Conservation (phyloP, 306 rosid species). For the Begonia masoniana region DNA sequence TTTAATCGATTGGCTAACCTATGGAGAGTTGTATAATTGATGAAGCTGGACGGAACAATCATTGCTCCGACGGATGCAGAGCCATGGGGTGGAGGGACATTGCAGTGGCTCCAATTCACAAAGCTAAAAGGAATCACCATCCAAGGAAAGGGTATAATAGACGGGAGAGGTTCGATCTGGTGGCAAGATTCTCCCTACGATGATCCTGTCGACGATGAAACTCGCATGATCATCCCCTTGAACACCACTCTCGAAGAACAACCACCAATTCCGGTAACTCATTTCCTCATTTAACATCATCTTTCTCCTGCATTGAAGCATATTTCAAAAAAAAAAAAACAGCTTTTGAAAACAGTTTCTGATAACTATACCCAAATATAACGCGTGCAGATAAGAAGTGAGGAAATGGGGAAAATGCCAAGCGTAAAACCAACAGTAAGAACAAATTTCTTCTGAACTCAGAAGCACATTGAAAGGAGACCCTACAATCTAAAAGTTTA, state of each 20-base stretch:
- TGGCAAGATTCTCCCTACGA: slow-evolving; percentile 65
- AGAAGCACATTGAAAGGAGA: not conserved
- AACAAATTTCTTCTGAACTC: slow-evolving; percentile 3
- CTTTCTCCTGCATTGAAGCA: not conserved
- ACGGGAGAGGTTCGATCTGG: slow-evolving; percentile 93
- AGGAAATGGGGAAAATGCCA: slow-evolving; percentile 62
- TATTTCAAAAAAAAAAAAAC: not conserved
- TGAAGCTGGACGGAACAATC: slow-evolving; percentile 81
- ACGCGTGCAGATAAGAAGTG: slow-evolving; percentile 35
- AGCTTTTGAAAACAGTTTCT: not conserved
- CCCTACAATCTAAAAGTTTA: slow-evolving; percentile 18
- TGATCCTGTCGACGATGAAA: slow-evolving; percentile 63
- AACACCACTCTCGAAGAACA: slow-evolving; percentile 24
- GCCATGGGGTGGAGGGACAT: slow-evolving; percentile 59
- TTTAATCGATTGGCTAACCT: too few relatives aligned
- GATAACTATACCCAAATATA: too few relatives aligned
- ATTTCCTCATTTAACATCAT: not conserved
- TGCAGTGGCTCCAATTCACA: slow-evolving; percentile 80
- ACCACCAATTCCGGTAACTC: slow-evolving; percentile 59
- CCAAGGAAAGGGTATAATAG: slow-evolving; percentile 80
- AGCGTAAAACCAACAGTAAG: slow-evolving; percentile 89
- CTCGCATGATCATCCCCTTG: slow-evolving; percentile 58
- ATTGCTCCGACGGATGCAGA: slow-evolving; percentile 61
- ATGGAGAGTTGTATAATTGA: not conserved
- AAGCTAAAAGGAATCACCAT: slow-evolving; percentile 67